Conservation (phyloP, 495 filamentous ascomycete genomes). For the Aspergillus ellipticus region DNA sequence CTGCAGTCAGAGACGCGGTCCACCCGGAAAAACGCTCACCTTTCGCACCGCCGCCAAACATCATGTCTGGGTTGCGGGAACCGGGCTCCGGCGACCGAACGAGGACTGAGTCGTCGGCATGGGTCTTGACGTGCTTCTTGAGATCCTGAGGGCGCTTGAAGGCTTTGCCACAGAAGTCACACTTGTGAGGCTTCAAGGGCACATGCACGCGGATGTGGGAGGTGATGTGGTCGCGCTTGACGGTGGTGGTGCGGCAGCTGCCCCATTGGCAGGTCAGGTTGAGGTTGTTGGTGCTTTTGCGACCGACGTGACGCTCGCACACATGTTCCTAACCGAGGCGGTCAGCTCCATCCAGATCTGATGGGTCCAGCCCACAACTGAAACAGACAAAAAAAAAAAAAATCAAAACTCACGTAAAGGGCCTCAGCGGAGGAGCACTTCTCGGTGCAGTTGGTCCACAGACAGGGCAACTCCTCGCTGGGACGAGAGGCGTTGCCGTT, state of each 20-base stretch:
- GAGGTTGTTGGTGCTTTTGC: conserved; percentile 98
- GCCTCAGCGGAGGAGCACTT: conserved; percentile 72
- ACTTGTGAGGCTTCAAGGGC: conserved; percentile 96
- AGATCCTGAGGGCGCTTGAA: conserved; percentile 99
- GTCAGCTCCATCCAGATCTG: conserved; percentile 9
- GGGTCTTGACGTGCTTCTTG: conserved; percentile 99
- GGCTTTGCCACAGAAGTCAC: conserved; percentile 95
- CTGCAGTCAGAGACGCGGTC: not conserved
- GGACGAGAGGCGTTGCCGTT: conserved; percentile 30
- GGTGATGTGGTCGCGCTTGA: conserved; percentile 99
- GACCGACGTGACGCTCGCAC: conserved; percentile 96
- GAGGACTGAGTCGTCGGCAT: conserved; percentile 93
- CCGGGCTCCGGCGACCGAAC: conserved; percentile 70
- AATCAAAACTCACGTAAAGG: conserved; percentile 74
- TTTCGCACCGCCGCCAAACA: conserved; percentile 49
- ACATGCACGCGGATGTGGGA: conserved; percentile 99
- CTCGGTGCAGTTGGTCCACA: conserved; percentile 84
- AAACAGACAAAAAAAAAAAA: conserved; percentile 6
- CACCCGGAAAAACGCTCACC: conserved; percentile 20
- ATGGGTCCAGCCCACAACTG: conserved; percentile 6
- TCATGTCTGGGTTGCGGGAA: conserved; percentile 44
- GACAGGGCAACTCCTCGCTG: conserved; percentile 67
- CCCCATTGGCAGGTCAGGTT: conserved; percentile 98
- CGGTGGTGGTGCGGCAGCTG: conserved; percentile 89
- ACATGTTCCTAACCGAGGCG: conserved; percentile 77